Base-by-base conservation (phyloP, 257 asterid species). In the Primulina eburnea region DNA sequence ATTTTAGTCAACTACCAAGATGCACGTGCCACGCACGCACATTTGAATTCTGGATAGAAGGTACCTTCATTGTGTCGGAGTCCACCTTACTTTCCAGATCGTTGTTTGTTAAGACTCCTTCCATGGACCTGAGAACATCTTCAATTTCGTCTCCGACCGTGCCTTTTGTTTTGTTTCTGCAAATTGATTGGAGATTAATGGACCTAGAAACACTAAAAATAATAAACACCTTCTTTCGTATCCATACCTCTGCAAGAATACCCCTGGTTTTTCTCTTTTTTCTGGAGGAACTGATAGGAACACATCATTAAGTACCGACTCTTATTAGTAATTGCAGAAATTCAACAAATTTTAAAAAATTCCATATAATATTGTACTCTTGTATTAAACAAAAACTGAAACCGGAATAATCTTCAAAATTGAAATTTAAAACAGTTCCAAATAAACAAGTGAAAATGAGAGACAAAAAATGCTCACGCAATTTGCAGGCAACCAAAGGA, bases 231-330 rank as follows among this genome's bases (percentile, higher is more conserved):
- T 29, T 64, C 5, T 20, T 20, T 62, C 62, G 53, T 26, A 29
- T 67, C 26, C 76, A 5, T 81, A 94, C 98, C 98, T 89, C 79
- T 79, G 81, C 93, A 94, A 71, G 85, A 74, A 94, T 62, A 91
- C 64, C 69, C 88, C 82, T 0, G 83, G 73, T 61, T 64, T 82
- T 53, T 55, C 78, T 70, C 68, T 76, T 53, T 75, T 76, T 52
- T 50, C 85, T 16, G 89, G 78, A 65, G 57, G 73, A 58, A 69
- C 26, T 24, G 84, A 69, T 71, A 91, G 92, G 68, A 88, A 84
- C 21, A 86, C 93, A 12, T 83, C 78, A 20, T 68, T 72, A 80
- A 91, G 67, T 3, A 32, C 34, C 34, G 4, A 32, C 34, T 32
- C 30, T 32, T 32, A 0, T 32, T 4, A 32, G 34, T 32, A 32